Conservation (phyloP, 352 stramenopile species). For the Pythium oligandrum region DNA sequence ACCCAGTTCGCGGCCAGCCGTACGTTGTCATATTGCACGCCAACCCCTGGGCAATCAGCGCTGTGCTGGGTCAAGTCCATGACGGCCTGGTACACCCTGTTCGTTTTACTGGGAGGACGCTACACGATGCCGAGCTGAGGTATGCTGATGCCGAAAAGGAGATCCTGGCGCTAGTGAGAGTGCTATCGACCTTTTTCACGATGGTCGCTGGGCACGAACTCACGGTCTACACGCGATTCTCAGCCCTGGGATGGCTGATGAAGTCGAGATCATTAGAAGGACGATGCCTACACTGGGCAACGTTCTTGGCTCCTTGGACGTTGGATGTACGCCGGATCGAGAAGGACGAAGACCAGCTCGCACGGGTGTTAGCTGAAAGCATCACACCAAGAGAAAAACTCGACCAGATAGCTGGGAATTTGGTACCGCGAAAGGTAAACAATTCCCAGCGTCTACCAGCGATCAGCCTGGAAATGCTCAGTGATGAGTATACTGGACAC, state of each 20-base stretch:
- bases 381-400: not conserved
- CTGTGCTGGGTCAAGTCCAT: conserved; percentile 12
- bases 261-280: not conserved
- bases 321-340: not conserved
- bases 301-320: not conserved
- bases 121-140: not conserved
- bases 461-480: not conserved
- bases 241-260: not conserved
- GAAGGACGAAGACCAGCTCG: not conserved
- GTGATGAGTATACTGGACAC: not conserved
- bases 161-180: not conserved
- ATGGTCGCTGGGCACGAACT: not conserved
- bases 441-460: not conserved
- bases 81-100: conserved; percentile 10
- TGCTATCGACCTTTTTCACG: not conserved
- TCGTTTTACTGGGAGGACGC: conserved; percentile 6
- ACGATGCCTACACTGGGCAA: not conserved
- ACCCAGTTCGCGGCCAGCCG: conserved; percentile 2
- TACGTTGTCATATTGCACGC: conserved; percentile 12
- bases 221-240: not conserved
- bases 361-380: not conserved
- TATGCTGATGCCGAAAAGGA: not conserved
- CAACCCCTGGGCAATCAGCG: conserved; percentile 12
- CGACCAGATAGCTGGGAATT: not conserved
- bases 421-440: not conserved